Conservation (phyloP, 192 early-diverging fungal genomes). For the Coemansia sp. region DNA sequence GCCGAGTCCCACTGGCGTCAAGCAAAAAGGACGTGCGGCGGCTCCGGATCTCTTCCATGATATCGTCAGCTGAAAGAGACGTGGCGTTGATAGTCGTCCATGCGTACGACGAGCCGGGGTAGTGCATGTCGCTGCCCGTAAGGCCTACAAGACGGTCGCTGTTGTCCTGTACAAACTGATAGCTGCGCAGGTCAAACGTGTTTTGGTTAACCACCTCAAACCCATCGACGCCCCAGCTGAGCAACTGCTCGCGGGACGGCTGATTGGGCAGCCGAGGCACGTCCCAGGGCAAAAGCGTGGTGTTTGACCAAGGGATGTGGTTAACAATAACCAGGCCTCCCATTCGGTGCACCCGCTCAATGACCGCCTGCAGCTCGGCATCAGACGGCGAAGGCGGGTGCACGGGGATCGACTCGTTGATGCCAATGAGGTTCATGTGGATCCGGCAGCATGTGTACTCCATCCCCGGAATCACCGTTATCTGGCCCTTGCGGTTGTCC, state of each 20-base stretch:
- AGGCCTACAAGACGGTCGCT: constrained; percentile 44
- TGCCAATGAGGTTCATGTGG: constrained; percentile 71
- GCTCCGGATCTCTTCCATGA: constrained; percentile 52
- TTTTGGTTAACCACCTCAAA: constrained; percentile 65
- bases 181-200: constrained; percentile 57
- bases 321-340: constrained; percentile 73
- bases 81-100: constrained; percentile 55
- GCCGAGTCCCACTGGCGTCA: constrained; percentile 57
- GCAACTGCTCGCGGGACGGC: constrained; percentile 54
- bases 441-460: constrained; percentile 46
- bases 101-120: constrained; percentile 50
- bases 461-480: constrained; percentile 39
- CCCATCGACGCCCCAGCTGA: constrained; percentile 68
- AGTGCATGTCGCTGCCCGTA: constrained; percentile 61
- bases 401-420: constrained; percentile 58
- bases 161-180: constrained; percentile 48
- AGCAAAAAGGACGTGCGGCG: constrained; percentile 56
- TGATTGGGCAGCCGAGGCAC: constrained; percentile 58
- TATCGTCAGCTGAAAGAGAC: constrained; percentile 37
- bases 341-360: constrained; percentile 56
- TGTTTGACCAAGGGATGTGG: constrained; percentile 76
- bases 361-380: constrained; percentile 53
- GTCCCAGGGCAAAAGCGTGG: constrained; percentile 56
- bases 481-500: constrained; percentile 17
- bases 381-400: constrained; percentile 54